phyloP scores from a whole-genome alignment of 2,329 filamentous ascomycete genomes.

The Gaeumannomyces sp. region DNA sequence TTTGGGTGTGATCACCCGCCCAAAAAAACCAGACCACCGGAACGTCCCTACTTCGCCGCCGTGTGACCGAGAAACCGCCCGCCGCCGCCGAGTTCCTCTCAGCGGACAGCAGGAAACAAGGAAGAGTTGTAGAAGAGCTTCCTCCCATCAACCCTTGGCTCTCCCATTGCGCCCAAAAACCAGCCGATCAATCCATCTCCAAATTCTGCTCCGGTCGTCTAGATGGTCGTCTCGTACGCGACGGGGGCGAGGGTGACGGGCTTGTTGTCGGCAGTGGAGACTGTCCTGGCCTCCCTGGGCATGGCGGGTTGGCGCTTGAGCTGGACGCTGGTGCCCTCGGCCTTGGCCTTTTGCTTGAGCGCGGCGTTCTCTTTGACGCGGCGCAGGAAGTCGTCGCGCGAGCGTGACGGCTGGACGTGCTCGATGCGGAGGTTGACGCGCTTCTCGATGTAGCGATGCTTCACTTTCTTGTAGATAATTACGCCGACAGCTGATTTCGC shows the following conservation, averaged over 20 bases:
- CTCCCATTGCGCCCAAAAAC: background rate
- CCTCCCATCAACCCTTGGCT: background rate
- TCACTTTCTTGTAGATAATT: conserved; percentile 99
- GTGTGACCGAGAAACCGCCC: background rate
- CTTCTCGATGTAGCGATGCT: conserved; percentile 99
- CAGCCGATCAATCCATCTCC: background rate
- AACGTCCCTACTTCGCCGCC: background rate
- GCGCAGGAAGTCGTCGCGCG: conserved; percentile 91
- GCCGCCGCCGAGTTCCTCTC: background rate
- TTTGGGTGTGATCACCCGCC: background rate
- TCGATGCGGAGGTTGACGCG: conserved; percentile 98
- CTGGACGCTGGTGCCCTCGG: conserved; percentile 77
- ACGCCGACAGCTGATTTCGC: conserved; percentile 96
- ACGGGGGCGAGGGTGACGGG: conserved; percentile 32
- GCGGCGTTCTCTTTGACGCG: conserved; percentile 95
- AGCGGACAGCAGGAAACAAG: background rate
- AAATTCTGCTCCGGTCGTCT: conserved; percentile 34
- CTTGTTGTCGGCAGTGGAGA: conserved; percentile 23
- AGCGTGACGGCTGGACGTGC: conserved; percentile 92
- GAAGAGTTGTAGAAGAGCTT: background rate
- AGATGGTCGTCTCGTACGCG: conserved; percentile 98
- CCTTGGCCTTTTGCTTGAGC: conserved; percentile 89
- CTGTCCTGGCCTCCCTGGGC: conserved; percentile 72
- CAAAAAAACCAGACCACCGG: background rate
- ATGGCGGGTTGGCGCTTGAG: conserved; percentile 83